phyloP scores from a whole-genome alignment of 805 yeast genomes.

The Pichia nanzhaoensis region DNA sequence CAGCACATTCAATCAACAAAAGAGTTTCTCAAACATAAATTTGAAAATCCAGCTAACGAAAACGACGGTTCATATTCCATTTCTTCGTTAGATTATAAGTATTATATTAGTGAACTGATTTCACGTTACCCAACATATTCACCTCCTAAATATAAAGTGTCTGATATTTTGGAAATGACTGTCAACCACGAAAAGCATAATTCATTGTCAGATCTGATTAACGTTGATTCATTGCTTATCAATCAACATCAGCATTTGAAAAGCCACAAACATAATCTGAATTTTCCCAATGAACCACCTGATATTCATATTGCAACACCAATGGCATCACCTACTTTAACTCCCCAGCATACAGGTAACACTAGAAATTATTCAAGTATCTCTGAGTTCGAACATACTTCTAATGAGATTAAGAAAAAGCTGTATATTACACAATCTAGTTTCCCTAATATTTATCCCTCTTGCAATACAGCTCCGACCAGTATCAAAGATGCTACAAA shows the following conservation, averaged over 20 bases:
- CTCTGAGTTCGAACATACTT: slow-evolving; percentile 26
- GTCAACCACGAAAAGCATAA: slow-evolving; percentile 14
- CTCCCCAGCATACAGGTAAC: slow-evolving; percentile 37
- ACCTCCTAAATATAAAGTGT: slow-evolving; percentile 44
- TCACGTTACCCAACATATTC: slow-evolving; percentile 69
- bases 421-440: slow-evolving; percentile 29
- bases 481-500: slow-evolving; percentile 77
- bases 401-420: slow-evolving; percentile 29
- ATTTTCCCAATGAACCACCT: slow-evolving; percentile 22
- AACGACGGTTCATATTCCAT: slow-evolving; percentile 29
- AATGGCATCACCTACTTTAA: slow-evolving; percentile 71
- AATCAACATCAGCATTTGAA: slow-evolving; percentile 29
- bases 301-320: slow-evolving; percentile 76
- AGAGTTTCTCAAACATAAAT: slow-evolving; percentile 37
- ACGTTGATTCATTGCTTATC: slow-evolving; percentile 25
- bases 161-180: slow-evolving; percentile 36
- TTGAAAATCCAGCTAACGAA: slow-evolving; percentile 20
- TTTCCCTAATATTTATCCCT: slow-evolving; percentile 30
- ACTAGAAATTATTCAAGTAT: slow-evolving; percentile 22
- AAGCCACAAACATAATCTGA: slow-evolving; percentile 9
- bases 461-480: slow-evolving; percentile 44
- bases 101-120: slow-evolving; percentile 66
- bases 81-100: slow-evolving; percentile 80
- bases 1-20: slow-evolving; percentile 37
- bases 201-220: slow-evolving; percentile 19